These are phyloP conservation scores for Hyaloperonospora brassicae DNA, from an alignment of 352 stramenopile species.

Conservation along the genomic window DNA sequence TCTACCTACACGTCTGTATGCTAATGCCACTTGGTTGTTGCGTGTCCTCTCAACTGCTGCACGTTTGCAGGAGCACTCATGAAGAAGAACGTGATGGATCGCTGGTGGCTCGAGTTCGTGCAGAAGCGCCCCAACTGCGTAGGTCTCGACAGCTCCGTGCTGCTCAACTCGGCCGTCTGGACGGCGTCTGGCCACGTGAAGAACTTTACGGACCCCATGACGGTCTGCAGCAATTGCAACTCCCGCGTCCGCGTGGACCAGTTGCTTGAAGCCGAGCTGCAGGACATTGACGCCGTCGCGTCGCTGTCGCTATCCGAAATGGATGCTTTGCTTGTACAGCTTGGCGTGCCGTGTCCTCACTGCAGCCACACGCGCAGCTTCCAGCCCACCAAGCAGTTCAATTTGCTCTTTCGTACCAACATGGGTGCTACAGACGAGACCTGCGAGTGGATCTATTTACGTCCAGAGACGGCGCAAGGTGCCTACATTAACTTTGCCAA, in stretches of 20 bases:
- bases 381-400: conserved; percentile 90
- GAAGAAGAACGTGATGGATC: conserved; percentile 97
- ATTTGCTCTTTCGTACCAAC: conserved; percentile 96
- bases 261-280: conserved; percentile 47
- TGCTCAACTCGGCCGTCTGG: conserved; percentile 93
- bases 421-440: conserved; percentile 89
- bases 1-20: not conserved
- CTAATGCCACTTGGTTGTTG: not conserved
- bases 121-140: conserved; percentile 90
- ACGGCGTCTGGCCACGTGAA: conserved; percentile 93
- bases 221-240: conserved; percentile 93
- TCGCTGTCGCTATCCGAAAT: conserved; percentile 49
- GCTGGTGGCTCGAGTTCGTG: conserved; percentile 96
- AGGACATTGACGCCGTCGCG: conserved; percentile 40
- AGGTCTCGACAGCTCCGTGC: conserved; percentile 93
- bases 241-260: conserved; percentile 68
- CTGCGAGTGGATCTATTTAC: conserved; percentile 89
- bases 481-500: conserved; percentile 86
- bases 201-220: conserved; percentile 97
- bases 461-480: conserved; percentile 94
- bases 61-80: conserved; percentile 73
- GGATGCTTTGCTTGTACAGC: conserved; percentile 41
- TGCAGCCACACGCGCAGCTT: conserved; percentile 47
- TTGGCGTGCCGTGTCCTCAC: conserved; percentile 48
- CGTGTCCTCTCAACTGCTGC: conserved; percentile 2